Conservation (phyloP, 805 yeast genomes). For the Helenozyma rhizophorensis region DNA sequence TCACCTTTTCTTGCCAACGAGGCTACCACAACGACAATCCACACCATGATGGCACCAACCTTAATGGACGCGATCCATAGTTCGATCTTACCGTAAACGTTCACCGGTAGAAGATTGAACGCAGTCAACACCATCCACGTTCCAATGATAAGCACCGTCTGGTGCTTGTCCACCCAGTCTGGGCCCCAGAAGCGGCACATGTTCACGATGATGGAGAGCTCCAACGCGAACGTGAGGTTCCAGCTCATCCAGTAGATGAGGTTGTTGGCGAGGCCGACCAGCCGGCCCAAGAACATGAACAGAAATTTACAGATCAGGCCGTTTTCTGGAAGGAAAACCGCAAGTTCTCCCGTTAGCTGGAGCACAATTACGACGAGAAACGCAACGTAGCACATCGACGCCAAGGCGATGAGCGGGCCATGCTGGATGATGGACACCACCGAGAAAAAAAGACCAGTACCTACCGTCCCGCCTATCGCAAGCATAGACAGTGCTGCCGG, state of each 20-base stretch:
- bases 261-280: conserved; percentile 17
- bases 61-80: conserved; percentile 17
- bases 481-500: conserved; percentile 15
- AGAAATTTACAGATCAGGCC: conserved; percentile 20
- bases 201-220: conserved; percentile 15
- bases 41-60: conserved; percentile 15
- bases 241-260: conserved; percentile 23
- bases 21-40: conserved; percentile 13
- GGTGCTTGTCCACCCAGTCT: conserved; percentile 1
- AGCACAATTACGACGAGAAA: conserved; percentile 18
- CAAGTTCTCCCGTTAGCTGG: conserved; percentile 17
- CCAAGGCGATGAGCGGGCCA: conserved; percentile 19
- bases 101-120: conserved; percentile 19
- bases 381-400: conserved; percentile 17
- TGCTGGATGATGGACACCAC: conserved; percentile 9
- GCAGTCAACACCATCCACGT: conserved; percentile 15
- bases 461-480: conserved; percentile 22
- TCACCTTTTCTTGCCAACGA: conserved; percentile 3
- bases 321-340: conserved; percentile 15
- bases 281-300: conserved; percentile 13
- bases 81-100: conserved; percentile 19
- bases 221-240: conserved; percentile 22
- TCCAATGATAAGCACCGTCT: conserved; percentile 4
- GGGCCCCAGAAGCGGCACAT: conserved; percentile 14
- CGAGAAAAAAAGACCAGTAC: conserved; percentile 21